Evolutionary conservation across 1,284 basidiomycete genomes (phyloP), one percentile per base, ranked within the genome.

Genomic region (Cutaneotrichosporon arboriforme): DNA sequence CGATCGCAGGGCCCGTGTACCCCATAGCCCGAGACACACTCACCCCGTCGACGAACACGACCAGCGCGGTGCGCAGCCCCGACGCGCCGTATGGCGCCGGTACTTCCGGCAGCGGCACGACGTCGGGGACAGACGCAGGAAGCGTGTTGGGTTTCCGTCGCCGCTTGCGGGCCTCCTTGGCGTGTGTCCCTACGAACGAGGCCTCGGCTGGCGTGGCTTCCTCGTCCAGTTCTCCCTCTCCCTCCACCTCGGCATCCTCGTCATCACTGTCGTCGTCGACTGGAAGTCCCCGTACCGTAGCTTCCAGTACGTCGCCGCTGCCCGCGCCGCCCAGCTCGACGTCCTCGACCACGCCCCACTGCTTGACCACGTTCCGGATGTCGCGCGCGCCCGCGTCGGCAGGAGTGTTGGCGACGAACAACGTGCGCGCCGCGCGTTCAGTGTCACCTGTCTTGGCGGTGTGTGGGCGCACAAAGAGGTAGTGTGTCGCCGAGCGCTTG

Each of bases 381-480:
- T 89, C 87, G 45, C 86, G 79, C 61, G 87, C 85, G 0, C 86
- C 87, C 4, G 87, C 83, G 69, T 92, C 89, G 47, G 87, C 83
- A 2, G 90, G 90, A 4, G 91, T 74, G 65, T 94, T 92, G 53
- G 87, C 87, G 9, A 91, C 76, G 66, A 94, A 94, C 13, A 92
- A 76, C 0, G 89, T 91, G 46, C 90, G 81, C 15, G 50, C 51
- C 49, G 65, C 60, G 8, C 59, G 54, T 41, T 68, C 63, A 55
- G 43, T 50, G n/a, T 41, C 34, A 8, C 37, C 9, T 8, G 46
- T 35, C 42, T 46, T 52, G 26, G 42, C 7, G 20, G 48, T 54
- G 48, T 72, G 65, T 1, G 66, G 59, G 39, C 73, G 66, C 35
- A 63, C 60, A 55, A 68, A 74, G 36, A 74, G 58, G 59, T 70